These are phyloP conservation scores for Podaxis sp. DNA, from an alignment of 768 basidiomycete species.

Conservation along the genomic window DNA sequence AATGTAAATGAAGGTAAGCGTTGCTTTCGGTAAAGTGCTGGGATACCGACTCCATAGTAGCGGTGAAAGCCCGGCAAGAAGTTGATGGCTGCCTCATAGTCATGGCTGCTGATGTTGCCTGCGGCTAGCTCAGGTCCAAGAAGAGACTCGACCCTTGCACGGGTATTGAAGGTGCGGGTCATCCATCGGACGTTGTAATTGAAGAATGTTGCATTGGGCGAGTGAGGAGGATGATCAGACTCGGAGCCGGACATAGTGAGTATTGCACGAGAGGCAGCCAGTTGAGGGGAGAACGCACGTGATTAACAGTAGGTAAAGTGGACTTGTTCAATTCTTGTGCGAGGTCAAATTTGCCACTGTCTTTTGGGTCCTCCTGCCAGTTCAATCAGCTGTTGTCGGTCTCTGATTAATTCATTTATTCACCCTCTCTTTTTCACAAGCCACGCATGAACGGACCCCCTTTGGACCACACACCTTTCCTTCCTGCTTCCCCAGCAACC, in stretches of 20 bases:
- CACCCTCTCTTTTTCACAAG: neutral
- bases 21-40: neutral
- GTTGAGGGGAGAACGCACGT: neutral
- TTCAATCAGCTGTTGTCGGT: neutral
- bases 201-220: slow-evolving; percentile 5
- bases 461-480: neutral
- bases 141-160: slow-evolving; percentile 36
- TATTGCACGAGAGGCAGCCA: neutral
- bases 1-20: neutral
- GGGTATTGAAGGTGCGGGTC: slow-evolving; percentile 40
- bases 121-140: slow-evolving; percentile 48
- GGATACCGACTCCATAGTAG: slow-evolving; percentile 31
- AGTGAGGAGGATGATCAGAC: neutral
- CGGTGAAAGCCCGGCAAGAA: slow-evolving; percentile 49
- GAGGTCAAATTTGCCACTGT: neutral
- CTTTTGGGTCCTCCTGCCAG: neutral
- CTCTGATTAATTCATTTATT: neutral
- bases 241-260: slow-evolving; percentile 6
- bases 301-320: neutral
- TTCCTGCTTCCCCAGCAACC: neutral
- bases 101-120: slow-evolving; percentile 45
- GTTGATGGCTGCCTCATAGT: slow-evolving; percentile 49
- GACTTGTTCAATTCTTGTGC: neutral
- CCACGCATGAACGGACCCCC: slow-evolving; percentile 11
- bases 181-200: slow-evolving; percentile 32